Conservation (phyloP, 257 asterid genomes). For the Linderniella brevidens region DNA sequence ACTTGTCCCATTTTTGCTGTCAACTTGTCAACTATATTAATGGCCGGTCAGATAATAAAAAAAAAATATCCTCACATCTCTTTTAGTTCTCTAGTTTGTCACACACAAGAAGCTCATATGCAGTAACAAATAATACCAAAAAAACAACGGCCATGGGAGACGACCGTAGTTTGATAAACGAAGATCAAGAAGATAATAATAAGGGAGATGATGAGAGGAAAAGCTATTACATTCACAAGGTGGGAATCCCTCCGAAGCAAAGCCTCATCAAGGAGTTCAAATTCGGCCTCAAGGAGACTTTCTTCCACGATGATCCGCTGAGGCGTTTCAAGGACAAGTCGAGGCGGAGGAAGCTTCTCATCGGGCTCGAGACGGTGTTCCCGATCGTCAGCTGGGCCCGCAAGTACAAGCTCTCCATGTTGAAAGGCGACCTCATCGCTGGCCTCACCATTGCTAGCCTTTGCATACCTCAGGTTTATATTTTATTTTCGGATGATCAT, state of each 20-base stretch:
- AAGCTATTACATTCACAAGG: constrained; percentile 27
- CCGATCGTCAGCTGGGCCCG: constrained; percentile 67
- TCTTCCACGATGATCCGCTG: constrained; percentile 61
- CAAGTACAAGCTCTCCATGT: constrained; percentile 28
- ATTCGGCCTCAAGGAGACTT: constrained; percentile 40
- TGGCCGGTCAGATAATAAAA: too few relatives aligned
- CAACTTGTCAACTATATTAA: too few relatives aligned
- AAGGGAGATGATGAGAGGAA: too few relatives aligned
- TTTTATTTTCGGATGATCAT: too few relatives aligned
- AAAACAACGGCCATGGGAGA: too few relatives aligned
- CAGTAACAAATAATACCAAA: too few relatives aligned
- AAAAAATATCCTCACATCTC: too few relatives aligned
- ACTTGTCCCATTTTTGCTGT: too few relatives aligned
- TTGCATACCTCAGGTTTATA: constrained; percentile 61
- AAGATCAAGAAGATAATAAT: too few relatives aligned
- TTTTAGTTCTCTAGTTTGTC: too few relatives aligned
- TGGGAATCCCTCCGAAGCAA: constrained; percentile 47
- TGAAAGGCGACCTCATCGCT: constrained; percentile 58
- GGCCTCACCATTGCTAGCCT: constrained; percentile 82
- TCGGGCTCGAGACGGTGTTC: constrained; percentile 35
- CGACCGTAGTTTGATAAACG: too few relatives aligned
- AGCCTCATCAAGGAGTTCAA: constrained; percentile 29
- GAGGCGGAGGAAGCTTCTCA: constrained; percentile 12
- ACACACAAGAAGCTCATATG: too few relatives aligned
- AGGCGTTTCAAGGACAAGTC: constrained; percentile 42